These are phyloP conservation scores for Aphanomyces stellatus DNA, from an alignment of 352 stramenopile genomes.

Conservation along the genomic window DNA sequence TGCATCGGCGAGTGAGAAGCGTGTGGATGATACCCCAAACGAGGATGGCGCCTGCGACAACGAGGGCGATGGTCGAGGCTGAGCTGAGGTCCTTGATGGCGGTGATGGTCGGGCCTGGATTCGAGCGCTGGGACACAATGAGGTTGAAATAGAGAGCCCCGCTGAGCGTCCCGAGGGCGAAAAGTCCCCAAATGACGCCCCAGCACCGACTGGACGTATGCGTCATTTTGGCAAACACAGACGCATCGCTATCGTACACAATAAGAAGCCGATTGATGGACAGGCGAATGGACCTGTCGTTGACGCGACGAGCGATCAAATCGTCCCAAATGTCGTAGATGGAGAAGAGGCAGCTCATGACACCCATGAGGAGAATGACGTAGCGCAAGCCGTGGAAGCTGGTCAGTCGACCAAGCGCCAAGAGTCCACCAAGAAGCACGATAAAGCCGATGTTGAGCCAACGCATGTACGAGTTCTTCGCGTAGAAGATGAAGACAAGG, in stretches of 20 bases:
- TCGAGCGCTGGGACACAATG: slow-evolving; percentile 49
- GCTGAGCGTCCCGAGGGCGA: slow-evolving; percentile 65
- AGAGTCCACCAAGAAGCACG: slow-evolving; percentile 58
- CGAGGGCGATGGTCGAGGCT: slow-evolving; percentile 52
- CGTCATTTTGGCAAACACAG: slow-evolving; percentile 84
- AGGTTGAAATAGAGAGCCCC: slow-evolving; percentile 81
- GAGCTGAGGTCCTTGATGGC: slow-evolving; percentile 33
- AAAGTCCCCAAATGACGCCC: slow-evolving; percentile 81
- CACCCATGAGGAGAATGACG: slow-evolving; percentile 79
- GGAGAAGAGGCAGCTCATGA: slow-evolving; percentile 88
- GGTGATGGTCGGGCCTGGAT: slow-evolving; percentile 33
- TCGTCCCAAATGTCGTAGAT: slow-evolving; percentile 90
- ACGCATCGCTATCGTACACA: slow-evolving; percentile 46
- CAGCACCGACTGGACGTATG: slow-evolving; percentile 86
- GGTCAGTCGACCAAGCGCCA: slow-evolving; percentile 62
- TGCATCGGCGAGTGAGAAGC: slow-evolving; percentile 42
- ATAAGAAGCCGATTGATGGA: background rate
- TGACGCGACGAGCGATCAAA: slow-evolving; percentile 80
- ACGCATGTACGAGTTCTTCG: slow-evolving; percentile 80
- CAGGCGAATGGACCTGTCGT: slow-evolving; percentile 40
- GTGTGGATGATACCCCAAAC: slow-evolving; percentile 56
- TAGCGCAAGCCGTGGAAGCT: slow-evolving; percentile 61
- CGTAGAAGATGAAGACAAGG: slow-evolving; percentile 78
- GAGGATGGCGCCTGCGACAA: slow-evolving; percentile 35
- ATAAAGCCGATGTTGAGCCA: slow-evolving; percentile 81